Percentiles rank a stretch among this genome's conserved stretches.
Conservation (phyloP, 1,139 yeast species). For the Scheffersomyces titani region DNA sequence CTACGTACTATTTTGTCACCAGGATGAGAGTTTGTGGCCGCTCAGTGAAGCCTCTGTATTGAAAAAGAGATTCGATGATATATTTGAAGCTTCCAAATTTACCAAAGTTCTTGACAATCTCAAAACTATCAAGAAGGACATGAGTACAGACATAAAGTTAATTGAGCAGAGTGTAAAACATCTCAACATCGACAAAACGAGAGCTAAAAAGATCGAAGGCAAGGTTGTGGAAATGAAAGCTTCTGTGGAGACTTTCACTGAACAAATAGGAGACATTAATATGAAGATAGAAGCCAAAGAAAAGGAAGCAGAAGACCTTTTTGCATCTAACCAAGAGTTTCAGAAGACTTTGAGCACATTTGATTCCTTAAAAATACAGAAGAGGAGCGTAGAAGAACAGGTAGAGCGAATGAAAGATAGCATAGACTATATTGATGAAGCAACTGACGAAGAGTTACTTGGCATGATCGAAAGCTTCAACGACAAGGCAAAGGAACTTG, state of each 20-base stretch:
- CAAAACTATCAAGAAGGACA: slow-evolving; percentile 74
- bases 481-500: slow-evolving; percentile 18
- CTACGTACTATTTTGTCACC: slow-evolving; percentile 95
- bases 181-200: slow-evolving; percentile 67
- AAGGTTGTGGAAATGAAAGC: slow-evolving; percentile 46
- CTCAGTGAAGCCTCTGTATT: slow-evolving; percentile 85
- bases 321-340: slow-evolving; percentile 78
- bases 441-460: slow-evolving; percentile 50
- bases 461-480: slow-evolving; percentile 57
- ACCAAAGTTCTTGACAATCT: slow-evolving; percentile 86
- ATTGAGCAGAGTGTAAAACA: slow-evolving; percentile 79
- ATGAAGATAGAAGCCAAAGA: slow-evolving; percentile 54
- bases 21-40: slow-evolving; percentile 98
- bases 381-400: slow-evolving; percentile 46
- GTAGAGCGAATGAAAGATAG: slow-evolving; percentile 47
- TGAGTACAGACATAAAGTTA: slow-evolving; percentile 71
- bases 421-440: slow-evolving; percentile 47
- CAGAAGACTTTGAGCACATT: slow-evolving; percentile 69
- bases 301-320: slow-evolving; percentile 60
- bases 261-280: slow-evolving; percentile 51
- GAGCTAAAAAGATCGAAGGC: slow-evolving; percentile 61
- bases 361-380: slow-evolving; percentile 56
- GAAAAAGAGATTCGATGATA: slow-evolving; percentile 93
- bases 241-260: slow-evolving; percentile 46
- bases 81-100: slow-evolving; percentile 91